Evolutionary conservation across 257 asterid genomes (phyloP), one percentile per base, ranked within the genome.

Genomic region (Leptodermis oblonga): DNA sequence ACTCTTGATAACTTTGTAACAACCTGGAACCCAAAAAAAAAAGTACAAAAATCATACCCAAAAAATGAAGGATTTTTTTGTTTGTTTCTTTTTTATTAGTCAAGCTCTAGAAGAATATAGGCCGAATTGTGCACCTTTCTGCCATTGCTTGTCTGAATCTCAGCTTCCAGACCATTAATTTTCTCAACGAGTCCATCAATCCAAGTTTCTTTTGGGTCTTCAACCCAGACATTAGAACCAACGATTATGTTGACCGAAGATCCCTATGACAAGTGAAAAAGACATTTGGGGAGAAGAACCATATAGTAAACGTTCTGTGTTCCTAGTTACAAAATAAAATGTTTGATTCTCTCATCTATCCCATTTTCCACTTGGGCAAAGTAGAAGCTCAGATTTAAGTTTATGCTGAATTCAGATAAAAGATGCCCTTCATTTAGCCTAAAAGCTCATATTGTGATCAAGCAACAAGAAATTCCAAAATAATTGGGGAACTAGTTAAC

Each of bases 201-300:
- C 96, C 97, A 94, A 68, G 99, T 88, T 75, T 77, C 53, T n/a
- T 26, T 67, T 23, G 86, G 89, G 85, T 94, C 99, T 82, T 87
- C 96, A 56, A 73, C 77, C 99, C 99, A 94, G 74, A 94, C 96
- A 58, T 94, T 87, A 70, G 99, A 94, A 42, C 97, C 97, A 58
- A 81, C 96, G 65, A 91, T 91, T 71, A 94, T 91, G 75, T 90
- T 89, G 72, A 94, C 99, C 34, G 86, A 73, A 76, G 96, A 87
- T 34, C 96, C 96, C 97, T 94, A 88, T 56, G 64, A 54, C 70
- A 72, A 56, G 46, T 61, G 1, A 14, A 70, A 70, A 73, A 15
- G 20, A 20, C 56, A 61, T 7, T 33, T 62, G 70, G 52, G 17
- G 51, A 23, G 25, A 49, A 43, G 70, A 25, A 36, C 12, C 41